phyloP scores from a whole-genome alignment of 2,329 filamentous ascomycete species.

The Cytospora piceicola region DNA sequence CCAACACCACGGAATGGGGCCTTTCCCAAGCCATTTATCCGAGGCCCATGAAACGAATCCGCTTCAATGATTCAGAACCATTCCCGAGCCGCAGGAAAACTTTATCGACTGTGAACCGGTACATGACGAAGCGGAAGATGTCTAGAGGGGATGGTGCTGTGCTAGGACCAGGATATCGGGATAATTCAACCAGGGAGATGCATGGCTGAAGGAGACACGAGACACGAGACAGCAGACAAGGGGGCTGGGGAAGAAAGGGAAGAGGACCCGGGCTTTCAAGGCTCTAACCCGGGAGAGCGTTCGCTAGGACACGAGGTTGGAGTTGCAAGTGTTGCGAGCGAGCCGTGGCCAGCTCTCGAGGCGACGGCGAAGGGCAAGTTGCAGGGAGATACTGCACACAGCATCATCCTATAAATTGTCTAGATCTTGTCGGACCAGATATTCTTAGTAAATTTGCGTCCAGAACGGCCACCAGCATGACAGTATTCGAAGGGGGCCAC shows the following conservation, averaged over 20 bases:
- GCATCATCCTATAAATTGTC: conserved; percentile 22
- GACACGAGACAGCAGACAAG: conserved; percentile 17
- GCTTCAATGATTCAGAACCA: background rate
- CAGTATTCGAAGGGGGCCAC: conserved; percentile 20
- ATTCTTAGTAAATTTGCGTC: conserved; percentile 15
- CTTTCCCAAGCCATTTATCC: background rate
- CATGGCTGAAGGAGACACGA: conserved; percentile 18
- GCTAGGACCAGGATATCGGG: conserved; percentile 27
- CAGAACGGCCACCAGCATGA: conserved; percentile 25
- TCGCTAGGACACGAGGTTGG: conserved; percentile 13
- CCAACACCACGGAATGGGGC: background rate
- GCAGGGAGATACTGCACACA: conserved; percentile 26
- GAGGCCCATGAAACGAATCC: background rate
- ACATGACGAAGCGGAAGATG: conserved; percentile 1
- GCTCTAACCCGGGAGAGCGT: background rate
- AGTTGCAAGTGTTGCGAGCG: conserved; percentile 17
- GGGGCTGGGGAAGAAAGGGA: background rate
- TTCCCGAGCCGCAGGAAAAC: background rate
- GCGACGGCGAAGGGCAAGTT: conserved; percentile 20
- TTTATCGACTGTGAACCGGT: background rate
- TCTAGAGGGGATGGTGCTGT: conserved; percentile 16
- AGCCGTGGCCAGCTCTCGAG: conserved; percentile 21
- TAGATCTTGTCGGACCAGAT: conserved; percentile 12
- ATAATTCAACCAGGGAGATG: conserved; percentile 22
- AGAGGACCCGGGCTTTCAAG: background rate